Conservation (phyloP, 2,329 filamentous ascomycete species). For the Aspergillus calidoustus region DNA sequence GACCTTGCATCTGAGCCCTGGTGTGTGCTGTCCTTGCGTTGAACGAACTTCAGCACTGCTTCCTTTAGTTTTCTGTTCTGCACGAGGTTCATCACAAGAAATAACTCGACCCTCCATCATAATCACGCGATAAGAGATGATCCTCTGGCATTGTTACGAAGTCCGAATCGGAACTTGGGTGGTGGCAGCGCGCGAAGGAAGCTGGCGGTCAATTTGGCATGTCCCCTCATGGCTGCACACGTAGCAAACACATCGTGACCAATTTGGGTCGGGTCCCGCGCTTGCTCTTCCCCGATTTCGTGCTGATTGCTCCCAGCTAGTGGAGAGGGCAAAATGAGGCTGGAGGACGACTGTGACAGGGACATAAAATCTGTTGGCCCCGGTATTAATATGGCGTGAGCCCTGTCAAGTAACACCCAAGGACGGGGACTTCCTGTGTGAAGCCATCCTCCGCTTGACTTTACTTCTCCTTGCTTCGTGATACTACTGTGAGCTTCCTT, state of each 20-base stretch:
- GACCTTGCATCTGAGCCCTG: constrained; percentile 1
- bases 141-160: constrained; percentile 5
- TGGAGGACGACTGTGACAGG: not conserved
- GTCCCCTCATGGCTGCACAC: constrained; percentile 41
- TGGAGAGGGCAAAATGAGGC: constrained; percentile 10
- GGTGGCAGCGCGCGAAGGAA: constrained; percentile 18
- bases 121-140: constrained; percentile 16
- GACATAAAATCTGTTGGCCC: not conserved
- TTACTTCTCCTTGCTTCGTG: not conserved
- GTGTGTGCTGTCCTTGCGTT: constrained; percentile 1
- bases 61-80: not conserved
- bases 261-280: constrained; percentile 28
- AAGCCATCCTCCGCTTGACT: not conserved
- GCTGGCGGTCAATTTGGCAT: constrained; percentile 25
- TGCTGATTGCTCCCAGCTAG: constrained; percentile 3
- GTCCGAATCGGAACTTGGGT: constrained; percentile 7
- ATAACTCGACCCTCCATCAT: not conserved
- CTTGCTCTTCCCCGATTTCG: constrained; percentile 19
- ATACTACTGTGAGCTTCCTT: not conserved
- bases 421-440: not conserved
- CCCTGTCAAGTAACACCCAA: not conserved
- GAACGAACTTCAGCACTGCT: not conserved
- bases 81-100: not conserved
- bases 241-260: constrained; percentile 34
- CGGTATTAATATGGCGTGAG: constrained; percentile 13